Conservation (phyloP, 495 filamentous ascomycete genomes). For the Baudoinia panamericana region DNA sequence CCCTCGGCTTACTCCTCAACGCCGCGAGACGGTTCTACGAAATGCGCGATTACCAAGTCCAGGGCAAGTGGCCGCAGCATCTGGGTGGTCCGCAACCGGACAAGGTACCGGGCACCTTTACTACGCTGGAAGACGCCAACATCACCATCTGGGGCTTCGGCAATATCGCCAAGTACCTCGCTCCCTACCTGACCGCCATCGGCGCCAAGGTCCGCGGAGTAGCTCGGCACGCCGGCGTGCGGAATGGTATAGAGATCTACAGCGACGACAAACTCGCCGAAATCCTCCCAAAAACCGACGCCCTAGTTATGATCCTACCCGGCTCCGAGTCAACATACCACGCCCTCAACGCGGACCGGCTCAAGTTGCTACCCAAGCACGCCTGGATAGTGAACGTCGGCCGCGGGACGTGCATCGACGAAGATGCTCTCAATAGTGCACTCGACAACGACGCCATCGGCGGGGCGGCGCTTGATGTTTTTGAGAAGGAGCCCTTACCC, state of each 20-base stretch:
- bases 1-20: constrained; percentile 39
- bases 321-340: constrained; percentile 16
- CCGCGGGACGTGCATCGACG: constrained; percentile 36
- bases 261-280: constrained; percentile 15
- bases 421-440: constrained; percentile 48
- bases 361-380: constrained; percentile 17
- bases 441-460: constrained; percentile 49
- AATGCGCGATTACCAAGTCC: constrained; percentile 46
- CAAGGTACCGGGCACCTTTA: constrained; percentile 29
- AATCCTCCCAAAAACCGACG: constrained; percentile 13
- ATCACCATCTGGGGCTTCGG: constrained; percentile 18
- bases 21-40: constrained; percentile 41
- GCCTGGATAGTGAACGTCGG: constrained; percentile 20
- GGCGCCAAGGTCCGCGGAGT: constrained; percentile 14
- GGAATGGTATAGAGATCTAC: constrained; percentile 33
- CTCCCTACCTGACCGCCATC: constrained; percentile 8
- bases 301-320: constrained; percentile 20
- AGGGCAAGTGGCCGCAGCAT: constrained; percentile 41
- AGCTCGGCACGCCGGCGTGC: constrained; percentile 9
- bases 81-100: constrained; percentile 46
- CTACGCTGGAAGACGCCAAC: constrained; percentile 39
- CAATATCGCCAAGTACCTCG: constrained; percentile 18
- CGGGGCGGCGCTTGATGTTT: constrained; percentile 67
- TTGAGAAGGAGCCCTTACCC: constrained; percentile 60
- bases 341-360: constrained; percentile 13